Evolutionary conservation across 179 eudicot genomes (phyloP).

Genomic region (Pouteria campechiana): DNA sequence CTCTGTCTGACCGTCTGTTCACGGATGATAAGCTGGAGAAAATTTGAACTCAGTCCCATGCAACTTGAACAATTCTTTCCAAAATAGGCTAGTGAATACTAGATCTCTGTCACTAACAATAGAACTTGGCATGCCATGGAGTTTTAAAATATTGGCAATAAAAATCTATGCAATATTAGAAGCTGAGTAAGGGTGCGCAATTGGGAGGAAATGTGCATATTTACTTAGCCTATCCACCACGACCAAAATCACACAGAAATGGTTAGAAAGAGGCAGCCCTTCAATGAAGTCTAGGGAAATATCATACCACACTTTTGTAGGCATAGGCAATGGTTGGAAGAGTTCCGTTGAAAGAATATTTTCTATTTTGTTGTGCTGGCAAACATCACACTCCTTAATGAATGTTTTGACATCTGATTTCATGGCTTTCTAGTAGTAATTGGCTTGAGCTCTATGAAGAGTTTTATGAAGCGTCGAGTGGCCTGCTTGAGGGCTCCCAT

Average conservation of each 20-base stretch:
- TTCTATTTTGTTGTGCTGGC: background rate
- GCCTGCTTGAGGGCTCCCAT: too few species aligned
- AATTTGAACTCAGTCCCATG: background rate
- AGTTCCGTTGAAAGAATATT: background rate
- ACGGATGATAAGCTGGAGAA: background rate
- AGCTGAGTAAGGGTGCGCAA: background rate
- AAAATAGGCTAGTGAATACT: background rate
- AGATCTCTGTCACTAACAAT: conserved; percentile 2
- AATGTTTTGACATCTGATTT: background rate
- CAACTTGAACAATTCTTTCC: background rate
- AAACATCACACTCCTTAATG: background rate
- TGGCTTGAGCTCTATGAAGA: background rate
- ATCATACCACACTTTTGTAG: background rate
- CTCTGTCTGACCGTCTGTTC: background rate
- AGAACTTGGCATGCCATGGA: background rate
- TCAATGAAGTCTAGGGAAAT: conserved; percentile 1
- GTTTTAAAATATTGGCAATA: background rate
- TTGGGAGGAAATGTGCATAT: background rate
- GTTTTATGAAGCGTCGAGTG: too few species aligned
- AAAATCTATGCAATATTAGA: background rate
- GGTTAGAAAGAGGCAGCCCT: background rate
- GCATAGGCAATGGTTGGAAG: background rate
- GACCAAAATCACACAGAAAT: background rate
- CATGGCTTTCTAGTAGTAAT: background rate
- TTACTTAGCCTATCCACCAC: background rate